Evolutionary conservation across 208 protist species (phyloP).

Genomic region (Tritrichomonas foetus): DNA sequence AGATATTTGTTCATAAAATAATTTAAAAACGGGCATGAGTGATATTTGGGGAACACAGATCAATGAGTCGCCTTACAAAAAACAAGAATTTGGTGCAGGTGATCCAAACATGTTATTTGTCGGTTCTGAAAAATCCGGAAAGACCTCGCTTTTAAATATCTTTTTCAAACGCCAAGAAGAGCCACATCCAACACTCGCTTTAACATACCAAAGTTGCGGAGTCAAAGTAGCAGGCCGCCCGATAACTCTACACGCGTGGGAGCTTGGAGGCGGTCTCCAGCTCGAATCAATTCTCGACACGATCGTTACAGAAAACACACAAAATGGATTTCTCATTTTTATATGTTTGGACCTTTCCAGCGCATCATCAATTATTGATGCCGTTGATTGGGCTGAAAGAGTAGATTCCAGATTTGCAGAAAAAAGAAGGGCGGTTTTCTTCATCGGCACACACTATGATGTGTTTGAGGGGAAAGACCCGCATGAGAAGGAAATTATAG

Average conservation of each 20-base stretch:
- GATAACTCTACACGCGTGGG: not conserved
- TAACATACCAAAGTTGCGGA: not conserved
- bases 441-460: not conserved
- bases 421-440: not conserved
- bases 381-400: not conserved
- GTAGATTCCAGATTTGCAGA: not conserved
- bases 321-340: not conserved
- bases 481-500: slow-evolving; percentile 5
- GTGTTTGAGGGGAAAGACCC: not conserved
- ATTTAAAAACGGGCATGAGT: not conserved
- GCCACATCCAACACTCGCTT: not conserved
- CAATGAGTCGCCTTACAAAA: not conserved
- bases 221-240: not conserved
- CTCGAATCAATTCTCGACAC: not conserved
- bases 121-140: not conserved
- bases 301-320: not conserved
- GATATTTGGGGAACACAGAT: not conserved
- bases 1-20: too few species aligned
- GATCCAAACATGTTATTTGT: slow-evolving; percentile 17
- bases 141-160: not conserved
- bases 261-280: not conserved
- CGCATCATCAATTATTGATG: not conserved
- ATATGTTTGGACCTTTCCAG: not conserved
- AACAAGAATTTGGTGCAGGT: not conserved
- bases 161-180: not conserved